These are phyloP conservation scores for Ogataea nonfermentans DNA, from an alignment of 805 yeast species.

Conservation along the genomic window DNA sequence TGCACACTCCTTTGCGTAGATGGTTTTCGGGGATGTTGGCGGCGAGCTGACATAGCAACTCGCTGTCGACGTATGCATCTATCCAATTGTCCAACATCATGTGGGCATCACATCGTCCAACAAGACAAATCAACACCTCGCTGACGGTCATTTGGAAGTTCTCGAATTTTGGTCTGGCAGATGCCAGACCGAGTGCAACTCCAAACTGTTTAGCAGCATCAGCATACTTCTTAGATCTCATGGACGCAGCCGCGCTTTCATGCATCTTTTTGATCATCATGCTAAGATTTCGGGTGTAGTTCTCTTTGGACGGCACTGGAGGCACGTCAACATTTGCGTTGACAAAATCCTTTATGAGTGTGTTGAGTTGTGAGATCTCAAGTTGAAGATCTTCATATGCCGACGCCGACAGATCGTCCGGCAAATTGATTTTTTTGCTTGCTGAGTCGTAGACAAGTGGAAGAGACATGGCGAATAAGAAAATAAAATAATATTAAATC, in stretches of 20 bases:
- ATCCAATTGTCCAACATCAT: constrained; percentile 52
- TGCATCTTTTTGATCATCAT: constrained; percentile 63
- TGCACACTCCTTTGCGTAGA: constrained; percentile 66
- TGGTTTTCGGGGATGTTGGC: constrained; percentile 65
- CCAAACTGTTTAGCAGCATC: constrained; percentile 65
- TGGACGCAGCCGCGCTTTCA: constrained; percentile 57
- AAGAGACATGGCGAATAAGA: constrained; percentile 13
- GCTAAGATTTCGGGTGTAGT: constrained; percentile 53
- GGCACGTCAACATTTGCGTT: constrained; percentile 49
- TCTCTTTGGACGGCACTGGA: constrained; percentile 51
- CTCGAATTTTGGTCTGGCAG: constrained; percentile 70
- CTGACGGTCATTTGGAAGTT: constrained; percentile 69
- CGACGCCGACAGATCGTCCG: constrained; percentile 20
- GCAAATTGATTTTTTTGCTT: constrained; percentile 29
- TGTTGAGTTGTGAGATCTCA: constrained; percentile 36
- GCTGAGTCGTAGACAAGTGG: constrained; percentile 34
- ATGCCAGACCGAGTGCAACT: constrained; percentile 65
- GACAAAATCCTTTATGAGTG: constrained; percentile 41
- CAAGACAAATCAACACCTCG: constrained; percentile 62
- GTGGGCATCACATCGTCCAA: constrained; percentile 70
- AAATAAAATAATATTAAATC: constrained; percentile 1
- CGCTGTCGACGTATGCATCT: constrained; percentile 68
- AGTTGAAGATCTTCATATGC: constrained; percentile 25
- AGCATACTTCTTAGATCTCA: constrained; percentile 51
- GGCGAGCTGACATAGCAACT: constrained; percentile 58